Conservation (phyloP, 441 rosid species). For the Erodium trifolium region DNA sequence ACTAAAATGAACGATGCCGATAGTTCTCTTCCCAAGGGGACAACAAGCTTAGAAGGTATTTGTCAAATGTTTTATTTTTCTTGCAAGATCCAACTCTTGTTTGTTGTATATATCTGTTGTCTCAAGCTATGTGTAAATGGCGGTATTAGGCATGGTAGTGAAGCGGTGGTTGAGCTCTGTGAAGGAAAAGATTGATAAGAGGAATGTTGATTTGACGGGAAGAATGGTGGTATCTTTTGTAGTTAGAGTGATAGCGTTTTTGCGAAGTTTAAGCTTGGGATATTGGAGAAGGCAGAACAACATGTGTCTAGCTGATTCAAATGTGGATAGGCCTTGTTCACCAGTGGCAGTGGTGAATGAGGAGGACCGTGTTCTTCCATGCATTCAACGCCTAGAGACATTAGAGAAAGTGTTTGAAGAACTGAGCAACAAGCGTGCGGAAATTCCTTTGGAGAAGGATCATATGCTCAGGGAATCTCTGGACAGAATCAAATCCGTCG, state of each 20-base stretch:
- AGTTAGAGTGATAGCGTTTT: conserved; percentile 42
- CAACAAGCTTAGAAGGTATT: conserved; percentile 36
- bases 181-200: conserved; percentile 42
- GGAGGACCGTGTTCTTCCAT: conserved; percentile 48
- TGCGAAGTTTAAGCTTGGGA: conserved; percentile 33
- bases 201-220: conserved; percentile 27
- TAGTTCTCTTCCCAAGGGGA: conserved; percentile 14
- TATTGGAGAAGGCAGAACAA: conserved; percentile 51
- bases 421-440: conserved; percentile 53
- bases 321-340: conserved; percentile 21
- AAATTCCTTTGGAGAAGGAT: conserved; percentile 75
- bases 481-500: conserved; percentile 80
- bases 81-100: background rate
- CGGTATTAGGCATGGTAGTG: conserved; percentile 34
- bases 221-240: conserved; percentile 35
- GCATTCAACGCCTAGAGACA: conserved; percentile 64
- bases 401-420: conserved; percentile 61
- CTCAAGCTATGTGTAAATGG: background rate
- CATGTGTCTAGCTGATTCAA: conserved; percentile 39
- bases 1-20: conserved; percentile 18
- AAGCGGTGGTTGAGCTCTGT: conserved; percentile 35
- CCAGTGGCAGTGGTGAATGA: conserved; percentile 24
- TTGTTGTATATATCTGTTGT: background rate
- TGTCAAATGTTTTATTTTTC: background rate
- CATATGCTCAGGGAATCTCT: conserved; percentile 67